Percentiles rank a stretch among this genome's conserved stretches.
Conservation (phyloP, 192 early-diverging fungal genomes). For the Dissophora globulifera region DNA sequence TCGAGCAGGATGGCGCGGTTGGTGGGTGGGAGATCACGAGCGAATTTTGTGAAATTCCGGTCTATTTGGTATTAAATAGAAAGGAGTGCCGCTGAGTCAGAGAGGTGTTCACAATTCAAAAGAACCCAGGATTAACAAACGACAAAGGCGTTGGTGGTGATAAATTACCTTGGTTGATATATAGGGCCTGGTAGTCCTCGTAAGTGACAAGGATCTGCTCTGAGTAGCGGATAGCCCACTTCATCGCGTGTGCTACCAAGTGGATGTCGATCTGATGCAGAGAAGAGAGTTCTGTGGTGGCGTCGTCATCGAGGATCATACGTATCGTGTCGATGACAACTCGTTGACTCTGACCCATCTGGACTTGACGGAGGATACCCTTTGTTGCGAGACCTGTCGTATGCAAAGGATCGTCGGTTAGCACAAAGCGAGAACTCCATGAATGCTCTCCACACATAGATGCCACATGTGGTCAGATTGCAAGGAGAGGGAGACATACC, state of each 20-base stretch:
- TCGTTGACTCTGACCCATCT: slow-evolving; percentile 32
- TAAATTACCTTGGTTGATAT: slow-evolving; percentile 38
- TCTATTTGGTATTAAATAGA: slow-evolving; percentile 7
- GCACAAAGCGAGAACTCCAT: too few species aligned
- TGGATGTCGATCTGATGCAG: slow-evolving; percentile 45
- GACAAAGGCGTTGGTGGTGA: too few species aligned
- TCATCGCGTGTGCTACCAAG: slow-evolving; percentile 51
- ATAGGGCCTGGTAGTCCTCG: slow-evolving; percentile 37
- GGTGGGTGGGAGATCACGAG: slow-evolving; percentile 25
- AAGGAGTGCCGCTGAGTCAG: too few species aligned
- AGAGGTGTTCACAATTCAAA: too few species aligned
- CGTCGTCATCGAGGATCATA: slow-evolving; percentile 48
- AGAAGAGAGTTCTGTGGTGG: slow-evolving; percentile 40
- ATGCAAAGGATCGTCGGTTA: not conserved
- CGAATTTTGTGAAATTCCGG: slow-evolving; percentile 33
- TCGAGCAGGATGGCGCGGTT: slow-evolving; percentile 47
- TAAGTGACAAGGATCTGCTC: slow-evolving; percentile 49
- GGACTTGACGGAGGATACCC: slow-evolving; percentile 45
- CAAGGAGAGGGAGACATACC: slow-evolving; percentile 6
- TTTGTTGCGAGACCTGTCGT: slow-evolving; percentile 42
- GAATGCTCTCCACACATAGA: too few species aligned
- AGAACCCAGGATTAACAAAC: too few species aligned
- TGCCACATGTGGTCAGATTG: too few species aligned
- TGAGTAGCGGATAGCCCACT: slow-evolving; percentile 43
- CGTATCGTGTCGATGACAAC: slow-evolving; percentile 35